phyloP scores from a whole-genome alignment of 1,139 yeast genomes.

The Magnusiomyces tetraspermus region DNA sequence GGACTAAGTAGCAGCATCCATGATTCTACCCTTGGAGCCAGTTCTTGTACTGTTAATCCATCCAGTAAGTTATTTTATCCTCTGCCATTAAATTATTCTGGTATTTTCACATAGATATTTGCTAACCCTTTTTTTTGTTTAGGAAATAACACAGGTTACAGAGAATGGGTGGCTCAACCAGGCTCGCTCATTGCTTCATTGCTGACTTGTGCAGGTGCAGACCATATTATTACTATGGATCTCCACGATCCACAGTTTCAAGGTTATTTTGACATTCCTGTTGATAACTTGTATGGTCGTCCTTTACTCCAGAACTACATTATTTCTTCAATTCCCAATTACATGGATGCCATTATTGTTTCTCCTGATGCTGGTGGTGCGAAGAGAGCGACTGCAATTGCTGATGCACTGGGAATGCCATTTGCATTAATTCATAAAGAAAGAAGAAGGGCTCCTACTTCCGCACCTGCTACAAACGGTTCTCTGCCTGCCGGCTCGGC shows the following conservation, averaged over 20 bases:
- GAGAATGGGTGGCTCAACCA: conserved; percentile 92
- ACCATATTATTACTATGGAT: conserved; percentile 95
- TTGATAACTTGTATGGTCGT: conserved; percentile 79
- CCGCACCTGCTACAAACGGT: conserved; percentile 15
- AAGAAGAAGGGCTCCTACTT: conserved; percentile 45
- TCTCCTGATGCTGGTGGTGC: conserved; percentile 99
- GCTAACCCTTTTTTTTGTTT: conserved; percentile 1
- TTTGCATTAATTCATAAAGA: conserved; percentile 97
- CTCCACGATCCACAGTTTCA: conserved; percentile 93
- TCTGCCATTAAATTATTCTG: neutral
- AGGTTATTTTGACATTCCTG: conserved; percentile 88
- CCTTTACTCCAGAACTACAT: conserved; percentile 79
- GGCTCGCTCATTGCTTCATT: conserved; percentile 89
- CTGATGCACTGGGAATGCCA: conserved; percentile 79
- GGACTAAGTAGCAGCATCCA: neutral
- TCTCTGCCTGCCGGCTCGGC: conserved; percentile 1
- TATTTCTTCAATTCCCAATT: conserved; percentile 59
- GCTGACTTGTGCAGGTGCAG: conserved; percentile 89
- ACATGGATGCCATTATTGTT: conserved; percentile 72
- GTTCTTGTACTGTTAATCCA: neutral
- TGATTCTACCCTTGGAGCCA: neutral
- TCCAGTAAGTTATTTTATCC: conserved; percentile 1
- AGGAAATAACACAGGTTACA: conserved; percentile 54
- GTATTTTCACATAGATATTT: neutral
- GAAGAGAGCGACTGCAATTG: conserved; percentile 86